A percentile compares a stretch with the other conserved stretches of the same genome.
Conservation (phyloP, 2,329 filamentous ascomycete genomes). For the Phialophora tarda region DNA sequence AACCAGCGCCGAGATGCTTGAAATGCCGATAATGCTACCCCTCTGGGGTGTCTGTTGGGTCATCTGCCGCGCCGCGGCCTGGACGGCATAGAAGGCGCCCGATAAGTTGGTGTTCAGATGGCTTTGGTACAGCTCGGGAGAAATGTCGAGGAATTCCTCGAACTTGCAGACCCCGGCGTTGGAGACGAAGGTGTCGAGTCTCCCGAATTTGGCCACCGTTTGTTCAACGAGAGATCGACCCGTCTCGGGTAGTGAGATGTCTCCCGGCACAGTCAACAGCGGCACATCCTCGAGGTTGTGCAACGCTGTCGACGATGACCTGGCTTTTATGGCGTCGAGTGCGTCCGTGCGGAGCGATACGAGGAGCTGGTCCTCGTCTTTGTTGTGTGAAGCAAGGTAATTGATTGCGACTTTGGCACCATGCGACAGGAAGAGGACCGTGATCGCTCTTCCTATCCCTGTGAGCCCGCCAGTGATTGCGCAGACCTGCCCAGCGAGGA, state of each 20-base stretch:
- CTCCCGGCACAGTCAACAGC: slow-evolving; percentile 70
- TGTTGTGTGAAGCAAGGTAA: slow-evolving; percentile 41
- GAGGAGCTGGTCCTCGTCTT: slow-evolving; percentile 39
- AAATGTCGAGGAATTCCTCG: slow-evolving; percentile 80
- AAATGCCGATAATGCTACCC: slow-evolving; percentile 44
- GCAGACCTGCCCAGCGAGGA: slow-evolving; percentile 69
- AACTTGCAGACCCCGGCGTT: slow-evolving; percentile 69
- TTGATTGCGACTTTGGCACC: slow-evolving; percentile 44
- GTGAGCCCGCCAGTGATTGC: slow-evolving; percentile 87
- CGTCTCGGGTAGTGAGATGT: slow-evolving; percentile 76
- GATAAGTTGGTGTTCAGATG: slow-evolving; percentile 60
- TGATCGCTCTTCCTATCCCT: slow-evolving; percentile 84
- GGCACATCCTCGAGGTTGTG: slow-evolving; percentile 34
- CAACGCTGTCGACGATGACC: slow-evolving; percentile 17
- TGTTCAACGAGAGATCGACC: slow-evolving; percentile 69
- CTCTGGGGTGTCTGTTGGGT: slow-evolving; percentile 38
- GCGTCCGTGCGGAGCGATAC: slow-evolving; percentile 36
- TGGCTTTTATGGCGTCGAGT: slow-evolving; percentile 39
- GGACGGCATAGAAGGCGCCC: slow-evolving; percentile 42
- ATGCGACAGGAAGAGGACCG: slow-evolving; percentile 68
- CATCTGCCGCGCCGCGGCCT: slow-evolving; percentile 44
- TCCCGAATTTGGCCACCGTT: slow-evolving; percentile 41
- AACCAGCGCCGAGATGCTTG: slow-evolving; percentile 43
- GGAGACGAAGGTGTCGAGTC: slow-evolving; percentile 44
- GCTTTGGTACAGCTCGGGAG: slow-evolving; percentile 69